Percentiles rank a stretch among this genome's conserved stretches.
Conservation (phyloP, 495 filamentous ascomycete genomes). For the Xylaria grammica region DNA sequence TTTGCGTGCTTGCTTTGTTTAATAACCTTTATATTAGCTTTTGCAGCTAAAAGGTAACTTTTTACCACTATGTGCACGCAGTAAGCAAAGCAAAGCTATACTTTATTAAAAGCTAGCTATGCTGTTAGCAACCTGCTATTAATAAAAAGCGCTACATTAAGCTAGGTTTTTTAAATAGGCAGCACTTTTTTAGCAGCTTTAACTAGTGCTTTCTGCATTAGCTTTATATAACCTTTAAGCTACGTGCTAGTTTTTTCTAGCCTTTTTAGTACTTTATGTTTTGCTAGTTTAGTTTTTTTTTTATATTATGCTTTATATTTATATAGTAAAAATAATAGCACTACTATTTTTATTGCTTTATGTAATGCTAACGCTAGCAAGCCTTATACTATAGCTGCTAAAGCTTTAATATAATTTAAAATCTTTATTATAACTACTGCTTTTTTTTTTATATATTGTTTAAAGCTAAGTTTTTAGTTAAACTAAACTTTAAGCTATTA, state of each 20-base stretch:
- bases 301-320: background rate
- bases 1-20: background rate
- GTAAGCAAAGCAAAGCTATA: background rate
- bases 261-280: background rate
- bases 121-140: background rate
- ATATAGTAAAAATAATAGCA: background rate
- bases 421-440: background rate
- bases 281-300: background rate
- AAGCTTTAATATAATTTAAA: constrained; percentile 10
- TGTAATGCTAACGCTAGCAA: background rate
- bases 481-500: background rate
- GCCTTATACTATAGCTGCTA: background rate
- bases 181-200: background rate
- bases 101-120: background rate
- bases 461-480: background rate
- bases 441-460: constrained; percentile 2
- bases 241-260: background rate
- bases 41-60: background rate
- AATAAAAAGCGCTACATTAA: background rate
- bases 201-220: background rate
- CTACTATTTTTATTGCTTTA: constrained; percentile 2
- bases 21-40: background rate
- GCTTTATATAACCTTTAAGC: background rate
- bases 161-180: background rate
- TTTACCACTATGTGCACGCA: background rate